A percentile compares a stretch with the other conserved stretches of the same genome.
Conservation (phyloP, 352 stramenopile species). For the Pythium brachiatum region DNA sequence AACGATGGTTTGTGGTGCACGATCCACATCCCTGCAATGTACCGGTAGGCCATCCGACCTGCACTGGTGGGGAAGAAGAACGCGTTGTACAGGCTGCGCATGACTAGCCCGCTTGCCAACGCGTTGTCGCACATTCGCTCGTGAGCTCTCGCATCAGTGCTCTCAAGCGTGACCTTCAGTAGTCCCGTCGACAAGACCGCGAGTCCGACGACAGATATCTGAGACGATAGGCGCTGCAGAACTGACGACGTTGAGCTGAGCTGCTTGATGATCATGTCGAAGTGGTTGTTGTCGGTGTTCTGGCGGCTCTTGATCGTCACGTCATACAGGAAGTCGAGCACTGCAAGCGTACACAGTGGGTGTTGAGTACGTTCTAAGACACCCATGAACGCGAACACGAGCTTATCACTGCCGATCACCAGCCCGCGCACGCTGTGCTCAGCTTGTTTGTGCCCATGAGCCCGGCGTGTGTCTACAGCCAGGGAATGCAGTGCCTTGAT, state of each 20-base stretch:
- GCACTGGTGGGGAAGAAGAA: slow-evolving; percentile 63
- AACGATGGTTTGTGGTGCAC: slow-evolving; percentile 73
- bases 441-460: slow-evolving; percentile 32
- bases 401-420: slow-evolving; percentile 64
- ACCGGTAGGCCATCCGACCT: slow-evolving; percentile 69
- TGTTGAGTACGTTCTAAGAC: slow-evolving; percentile 46
- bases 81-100: slow-evolving; percentile 58
- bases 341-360: slow-evolving; percentile 45
- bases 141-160: slow-evolving; percentile 53
- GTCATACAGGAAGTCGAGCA: slow-evolving; percentile 67
- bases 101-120: slow-evolving; percentile 54
- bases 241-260: slow-evolving; percentile 46
- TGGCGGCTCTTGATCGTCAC: slow-evolving; percentile 52
- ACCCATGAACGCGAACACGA: slow-evolving; percentile 53
- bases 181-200: slow-evolving; percentile 54
- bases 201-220: slow-evolving; percentile 53
- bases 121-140: slow-evolving; percentile 72
- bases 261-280: slow-evolving; percentile 63
- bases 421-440: slow-evolving; percentile 59
- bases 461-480: slow-evolving; percentile 40
- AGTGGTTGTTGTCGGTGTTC: slow-evolving; percentile 76
- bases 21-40: slow-evolving; percentile 73
- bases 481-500: slow-evolving; percentile 66
- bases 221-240: slow-evolving; percentile 49
- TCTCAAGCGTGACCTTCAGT: slow-evolving; percentile 70